A percentile compares a stretch with the other conserved stretches of the same genome.
phyloP scores from a whole-genome alignment of 352 stramenopile genomes.

The Phytophthora vignae region DNA sequence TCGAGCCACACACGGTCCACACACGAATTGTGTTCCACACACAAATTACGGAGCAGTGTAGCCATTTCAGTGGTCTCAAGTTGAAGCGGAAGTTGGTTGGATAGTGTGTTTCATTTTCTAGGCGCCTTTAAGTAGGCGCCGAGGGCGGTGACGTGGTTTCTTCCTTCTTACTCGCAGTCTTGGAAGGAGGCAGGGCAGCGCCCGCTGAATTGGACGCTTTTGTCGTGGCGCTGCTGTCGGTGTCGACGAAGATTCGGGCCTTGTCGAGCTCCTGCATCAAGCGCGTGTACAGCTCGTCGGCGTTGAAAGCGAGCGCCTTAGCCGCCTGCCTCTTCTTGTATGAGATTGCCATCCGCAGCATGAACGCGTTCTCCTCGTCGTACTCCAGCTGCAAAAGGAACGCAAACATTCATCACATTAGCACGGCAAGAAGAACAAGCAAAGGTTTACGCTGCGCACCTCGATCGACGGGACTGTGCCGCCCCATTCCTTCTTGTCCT shows the following conservation, averaged over 20 bases:
- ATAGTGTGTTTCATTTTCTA: background rate
- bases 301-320: slow-evolving; percentile 93
- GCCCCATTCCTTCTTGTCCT: slow-evolving; percentile 94
- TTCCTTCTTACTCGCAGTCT: slow-evolving; percentile 38
- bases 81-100: slow-evolving; percentile 14
- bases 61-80: slow-evolving; percentile 27
- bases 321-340: slow-evolving; percentile 94
- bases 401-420: no score
- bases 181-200: slow-evolving; percentile 44
- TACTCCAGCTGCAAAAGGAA: slow-evolving; percentile 91
- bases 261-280: slow-evolving; percentile 84
- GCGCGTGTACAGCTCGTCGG: slow-evolving; percentile 91
- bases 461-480: slow-evolving; percentile 91
- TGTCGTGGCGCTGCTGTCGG: slow-evolving; percentile 50
- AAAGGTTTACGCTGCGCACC: slow-evolving; percentile 37
- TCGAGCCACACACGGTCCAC: no score
- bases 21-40: no score
- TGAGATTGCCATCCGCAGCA: slow-evolving; percentile 91
- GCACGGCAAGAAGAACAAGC: no score
- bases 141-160: slow-evolving; percentile 41
- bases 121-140: slow-evolving; percentile 21
- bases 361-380: slow-evolving; percentile 95
- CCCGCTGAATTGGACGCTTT: slow-evolving; percentile 52
- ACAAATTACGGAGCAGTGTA: background rate
- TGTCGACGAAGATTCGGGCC: slow-evolving; percentile 70